phyloP scores from a whole-genome alignment of 768 basidiomycete genomes.

The Collybiopsis confluens region DNA sequence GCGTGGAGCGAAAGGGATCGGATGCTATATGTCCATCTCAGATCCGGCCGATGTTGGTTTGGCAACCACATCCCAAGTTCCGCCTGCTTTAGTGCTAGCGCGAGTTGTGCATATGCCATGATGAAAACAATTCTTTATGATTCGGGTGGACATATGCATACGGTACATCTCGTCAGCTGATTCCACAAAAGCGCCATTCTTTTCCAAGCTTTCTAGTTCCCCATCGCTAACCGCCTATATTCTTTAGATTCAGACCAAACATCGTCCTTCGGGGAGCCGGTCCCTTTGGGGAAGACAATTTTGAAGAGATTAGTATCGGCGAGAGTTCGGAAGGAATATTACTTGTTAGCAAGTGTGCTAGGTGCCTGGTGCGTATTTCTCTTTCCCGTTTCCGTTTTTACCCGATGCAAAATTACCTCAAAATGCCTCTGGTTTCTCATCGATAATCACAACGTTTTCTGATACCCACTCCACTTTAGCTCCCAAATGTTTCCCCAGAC shows the following conservation, averaged over 20 bases:
- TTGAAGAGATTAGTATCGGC: slow-evolving; percentile 58
- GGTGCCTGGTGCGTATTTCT: slow-evolving; percentile 58
- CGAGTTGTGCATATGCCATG: no score
- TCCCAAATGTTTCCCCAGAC: slow-evolving; percentile 67
- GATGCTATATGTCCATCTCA: no score
- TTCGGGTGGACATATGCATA: no score
- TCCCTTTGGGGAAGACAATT: slow-evolving; percentile 69
- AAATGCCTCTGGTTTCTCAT: neutral
- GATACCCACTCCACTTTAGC: no score
- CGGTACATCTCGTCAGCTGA: slow-evolving; percentile 1
- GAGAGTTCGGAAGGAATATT: slow-evolving; percentile 29
- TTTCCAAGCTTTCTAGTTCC: no score
- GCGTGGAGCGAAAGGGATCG: no score
- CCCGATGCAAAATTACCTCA: neutral
- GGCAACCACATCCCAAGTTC: no score
- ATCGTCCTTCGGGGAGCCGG: slow-evolving; percentile 64
- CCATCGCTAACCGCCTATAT: slow-evolving; percentile 4
- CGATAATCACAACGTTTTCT: no score
- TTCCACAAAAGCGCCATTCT: neutral
- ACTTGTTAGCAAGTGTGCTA: slow-evolving; percentile 64
- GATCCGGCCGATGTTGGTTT: no score
- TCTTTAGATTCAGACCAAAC: slow-evolving; percentile 68
- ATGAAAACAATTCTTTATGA: no score
- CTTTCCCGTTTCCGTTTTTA: neutral
- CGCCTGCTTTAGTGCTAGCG: no score